Evolutionary conservation across 2,329 filamentous ascomycete genomes (phyloP), one percentile per base, ranked within the genome.

Genomic region (Neospermospora avenae): DNA sequence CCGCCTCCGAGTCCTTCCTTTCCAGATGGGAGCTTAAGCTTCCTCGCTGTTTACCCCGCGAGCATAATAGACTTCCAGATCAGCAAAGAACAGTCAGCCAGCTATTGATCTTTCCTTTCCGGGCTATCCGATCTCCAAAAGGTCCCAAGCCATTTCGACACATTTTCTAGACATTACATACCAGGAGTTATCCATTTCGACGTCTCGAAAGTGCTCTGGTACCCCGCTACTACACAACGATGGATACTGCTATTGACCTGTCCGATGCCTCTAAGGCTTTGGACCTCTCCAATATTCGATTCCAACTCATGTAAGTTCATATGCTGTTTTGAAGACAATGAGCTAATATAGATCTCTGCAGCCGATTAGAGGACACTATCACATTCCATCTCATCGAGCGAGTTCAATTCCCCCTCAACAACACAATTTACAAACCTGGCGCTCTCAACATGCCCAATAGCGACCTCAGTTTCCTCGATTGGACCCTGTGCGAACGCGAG

Each of bases 301-400:
- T 91, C 76, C 91, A 96, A 76, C 79, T 97, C 64, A 96, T 96
- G 93, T 96, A 77, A 76, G 84, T 34, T 28, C 4, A 24, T 20
- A 11, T 18, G 45, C 13, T 37, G 16, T n/a, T 28, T 49, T 6
- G 18, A 13, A 22, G 13, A 14, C 14, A n/a, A 52, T 8, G 18
- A 44, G 55, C 52, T 46, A 60, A 24, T 34, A 54, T 20, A 49
- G 24, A n/a, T 45, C 14, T 44, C 31, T 39, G 53, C 71, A 99
- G 95, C 72, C 95, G 95, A 20, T 83, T 98, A 18, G 95, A 99
- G 78, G 95, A 99, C 73, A 98, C 93, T 63, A 98, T 99, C 72
- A 96, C 91, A 67, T 97, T 96, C 77, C 90, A 96, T 76, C 81
- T 99, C 41, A 98, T 98, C 72, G 95, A 99, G 78, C 88, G 95